Evolutionary conservation across 1,284 basidiomycete genomes (phyloP), one percentile per base, ranked within the genome.

Genomic region (Exobasidium rhododendri): DNA sequence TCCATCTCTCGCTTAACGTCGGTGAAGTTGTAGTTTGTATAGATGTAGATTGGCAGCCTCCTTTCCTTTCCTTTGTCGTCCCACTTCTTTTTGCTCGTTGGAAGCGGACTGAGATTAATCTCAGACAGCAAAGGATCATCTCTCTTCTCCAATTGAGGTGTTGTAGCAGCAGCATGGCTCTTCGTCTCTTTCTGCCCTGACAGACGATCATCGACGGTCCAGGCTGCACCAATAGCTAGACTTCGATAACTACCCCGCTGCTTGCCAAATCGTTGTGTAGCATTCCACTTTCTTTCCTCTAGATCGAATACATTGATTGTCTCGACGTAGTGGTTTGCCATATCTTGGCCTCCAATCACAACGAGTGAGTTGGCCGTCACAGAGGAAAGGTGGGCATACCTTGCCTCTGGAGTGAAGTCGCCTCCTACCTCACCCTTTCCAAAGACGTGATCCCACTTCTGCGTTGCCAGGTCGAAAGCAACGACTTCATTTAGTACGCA

Each of bases 341-440:
- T 67, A 78, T 96, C 91, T 78, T 97, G 94, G 2, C 94, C 94
- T 7, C 94, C 94, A 58, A 94, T 91, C 73, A 97, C 85, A 80
- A 94, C 89, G n/a, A 97, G 85, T 2, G 55, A 62, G 61, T 73
- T 63, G 58, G 64, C 66, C 0, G 71, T 69, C 11, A 71, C 55
- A 3, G 73, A 66, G 13, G 70, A 71, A 32, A 77, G 69, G 57
- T 77, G 74, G 2, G 74, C 74, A 43, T 77, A 77, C 32, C 74
- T 63, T 24, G 73, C 62, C 14, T 66, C 64, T 0, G 74, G 74
- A 14, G 30, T 44, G 22, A 29, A 32, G 32, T 45, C 17, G 29
- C 32, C 60, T 53, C 22, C 46, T 13, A 20, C 53, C 28, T 55
- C 29, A 31, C 14, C 47, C 20, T 50, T 50, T 24, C 7, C 58